Evolutionary conservation across 2,329 filamentous ascomycete genomes (phyloP).

Genomic region (Penicillium digitatum): DNA sequence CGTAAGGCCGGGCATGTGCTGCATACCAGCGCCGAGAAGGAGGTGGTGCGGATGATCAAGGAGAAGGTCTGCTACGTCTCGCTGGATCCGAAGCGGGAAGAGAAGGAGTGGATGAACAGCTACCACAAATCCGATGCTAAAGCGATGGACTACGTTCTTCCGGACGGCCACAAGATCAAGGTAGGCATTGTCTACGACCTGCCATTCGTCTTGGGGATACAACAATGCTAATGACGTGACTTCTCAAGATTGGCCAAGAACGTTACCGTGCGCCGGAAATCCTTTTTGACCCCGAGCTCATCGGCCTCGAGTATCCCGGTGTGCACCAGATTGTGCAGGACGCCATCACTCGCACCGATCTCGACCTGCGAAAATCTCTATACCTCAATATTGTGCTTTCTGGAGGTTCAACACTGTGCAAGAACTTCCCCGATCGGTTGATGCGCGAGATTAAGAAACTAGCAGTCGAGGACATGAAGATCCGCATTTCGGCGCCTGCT

Average conservation of each 20-base stretch:
- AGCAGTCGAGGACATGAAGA: constrained; percentile 97
- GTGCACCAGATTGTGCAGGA: constrained; percentile 98
- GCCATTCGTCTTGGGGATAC: neutral
- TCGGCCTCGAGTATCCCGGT: constrained; percentile 92
- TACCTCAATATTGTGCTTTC: constrained; percentile 97
- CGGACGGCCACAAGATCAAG: constrained; percentile 91
- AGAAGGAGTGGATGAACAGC: constrained; percentile 81
- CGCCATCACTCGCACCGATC: constrained; percentile 87
- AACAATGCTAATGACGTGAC: neutral
- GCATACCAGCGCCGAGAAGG: constrained; percentile 97
- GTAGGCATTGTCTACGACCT: constrained; percentile 44
- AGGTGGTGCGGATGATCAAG: constrained; percentile 96
- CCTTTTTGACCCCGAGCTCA: constrained; percentile 94
- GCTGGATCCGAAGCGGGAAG: constrained; percentile 83
- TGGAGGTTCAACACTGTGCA: constrained; percentile 91
- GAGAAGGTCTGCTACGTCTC: constrained; percentile 92
- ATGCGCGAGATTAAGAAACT: constrained; percentile 87
- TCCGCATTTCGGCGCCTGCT: constrained; percentile 97
- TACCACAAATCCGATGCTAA: constrained; percentile 74
- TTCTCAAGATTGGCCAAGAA: constrained; percentile 75
- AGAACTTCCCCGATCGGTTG: constrained; percentile 90
- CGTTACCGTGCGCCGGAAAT: constrained; percentile 96
- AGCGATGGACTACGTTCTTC: constrained; percentile 79
- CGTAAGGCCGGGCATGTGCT: constrained; percentile 92
- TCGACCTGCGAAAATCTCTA: constrained; percentile 88